Conservation (phyloP, 371 early-diverging fungal genomes). For the Rhizopus stolonifer region DNA sequence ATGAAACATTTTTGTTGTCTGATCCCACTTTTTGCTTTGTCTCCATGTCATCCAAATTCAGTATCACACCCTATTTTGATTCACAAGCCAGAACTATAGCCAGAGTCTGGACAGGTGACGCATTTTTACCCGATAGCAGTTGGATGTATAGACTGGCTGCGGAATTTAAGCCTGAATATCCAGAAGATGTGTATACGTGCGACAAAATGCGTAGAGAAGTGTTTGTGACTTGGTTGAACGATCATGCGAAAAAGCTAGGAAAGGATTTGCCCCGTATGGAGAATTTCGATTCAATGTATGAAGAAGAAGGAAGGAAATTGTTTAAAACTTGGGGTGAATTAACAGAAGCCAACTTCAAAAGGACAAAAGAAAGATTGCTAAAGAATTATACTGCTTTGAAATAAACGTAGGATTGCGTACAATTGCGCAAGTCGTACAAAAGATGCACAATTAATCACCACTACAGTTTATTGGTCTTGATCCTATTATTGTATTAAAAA, state of each 20-base stretch:
- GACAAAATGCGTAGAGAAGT: slow-evolving; percentile 20
- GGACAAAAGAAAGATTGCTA: not conserved
- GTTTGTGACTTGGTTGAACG: slow-evolving; percentile 33
- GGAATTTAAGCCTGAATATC: slow-evolving; percentile 12
- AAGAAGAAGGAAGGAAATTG: not conserved
- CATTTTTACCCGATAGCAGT: slow-evolving; percentile 20
- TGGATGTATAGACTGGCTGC: slow-evolving; percentile 24
- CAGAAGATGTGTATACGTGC: not conserved
- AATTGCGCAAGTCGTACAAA: no score
- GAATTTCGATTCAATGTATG: slow-evolving; percentile 5
- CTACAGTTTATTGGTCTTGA: no score
- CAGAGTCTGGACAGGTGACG: slow-evolving; percentile 37
- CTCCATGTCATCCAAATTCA: slow-evolving; percentile 23
- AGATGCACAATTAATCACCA: no score
- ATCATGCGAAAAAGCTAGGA: slow-evolving; percentile 22
- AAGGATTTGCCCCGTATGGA: slow-evolving; percentile 4
- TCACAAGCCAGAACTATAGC: slow-evolving; percentile 37
- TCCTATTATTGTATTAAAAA: no score
- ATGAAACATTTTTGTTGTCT: slow-evolving; percentile 31
- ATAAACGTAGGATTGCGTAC: no score
- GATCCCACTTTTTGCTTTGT: slow-evolving; percentile 40
- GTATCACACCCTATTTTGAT: slow-evolving; percentile 23
- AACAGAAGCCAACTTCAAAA: slow-evolving; percentile 3
- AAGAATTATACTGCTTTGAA: no score
- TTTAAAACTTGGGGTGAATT: not conserved